These are phyloP conservation scores for Crithidia thermophila DNA, from an alignment of 208 protist species.

Conservation along the genomic window DNA sequence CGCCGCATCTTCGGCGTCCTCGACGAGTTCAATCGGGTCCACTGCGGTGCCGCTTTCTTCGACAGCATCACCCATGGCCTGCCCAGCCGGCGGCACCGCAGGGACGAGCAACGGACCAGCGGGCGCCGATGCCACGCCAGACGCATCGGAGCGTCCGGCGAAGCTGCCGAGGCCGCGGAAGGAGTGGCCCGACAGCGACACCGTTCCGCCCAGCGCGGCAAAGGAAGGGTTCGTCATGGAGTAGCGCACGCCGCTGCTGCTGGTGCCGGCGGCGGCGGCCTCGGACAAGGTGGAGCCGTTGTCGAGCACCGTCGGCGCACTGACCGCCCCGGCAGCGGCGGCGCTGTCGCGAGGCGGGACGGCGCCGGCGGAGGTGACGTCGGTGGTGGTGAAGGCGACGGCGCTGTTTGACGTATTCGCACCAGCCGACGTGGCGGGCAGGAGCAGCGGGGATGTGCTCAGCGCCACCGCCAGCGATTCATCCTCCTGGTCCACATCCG, in stretches of 20 bases:
- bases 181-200: background rate
- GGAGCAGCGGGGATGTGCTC: background rate
- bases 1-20: background rate
- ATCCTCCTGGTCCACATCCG: background rate
- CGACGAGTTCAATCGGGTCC: background rate
- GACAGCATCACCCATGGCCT: background rate
- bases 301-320: constrained; percentile 1
- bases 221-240: constrained; percentile 29
- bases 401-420: background rate
- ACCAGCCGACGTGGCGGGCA: background rate
- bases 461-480: constrained; percentile 6
- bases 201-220: background rate
- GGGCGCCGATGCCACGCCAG: background rate
- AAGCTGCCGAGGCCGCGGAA: background rate
- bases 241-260: constrained; percentile 9
- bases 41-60: background rate
- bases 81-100: too few species aligned
- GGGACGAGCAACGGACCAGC: background rate
- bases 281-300: too few species aligned
- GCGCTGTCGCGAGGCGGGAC: too few species aligned
- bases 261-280: background rate
- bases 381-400: background rate
- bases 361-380: background rate
- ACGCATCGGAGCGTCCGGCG: background rate
- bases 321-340: background rate